Evolutionary conservation across 768 basidiomycete genomes (phyloP).

Genomic region (Mycena olivaceomarginata): DNA sequence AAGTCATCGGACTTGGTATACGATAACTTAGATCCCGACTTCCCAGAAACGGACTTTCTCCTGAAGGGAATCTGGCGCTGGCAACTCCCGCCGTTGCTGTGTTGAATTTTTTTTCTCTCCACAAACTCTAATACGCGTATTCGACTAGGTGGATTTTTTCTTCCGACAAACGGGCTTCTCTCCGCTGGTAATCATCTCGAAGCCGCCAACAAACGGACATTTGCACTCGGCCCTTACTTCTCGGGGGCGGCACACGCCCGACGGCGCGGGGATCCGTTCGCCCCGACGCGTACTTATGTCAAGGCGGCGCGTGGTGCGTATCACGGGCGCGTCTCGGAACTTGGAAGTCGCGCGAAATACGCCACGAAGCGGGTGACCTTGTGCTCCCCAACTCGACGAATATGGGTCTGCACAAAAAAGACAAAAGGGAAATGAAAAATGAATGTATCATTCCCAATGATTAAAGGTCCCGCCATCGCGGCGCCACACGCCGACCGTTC

Average conservation of each 20-base stretch:
- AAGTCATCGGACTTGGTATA: too few relatives aligned
- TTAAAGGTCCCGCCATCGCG: too few relatives aligned
- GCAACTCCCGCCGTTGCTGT: too few relatives aligned
- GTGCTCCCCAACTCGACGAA: background rate
- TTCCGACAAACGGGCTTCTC: background rate
- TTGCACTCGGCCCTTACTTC: background rate
- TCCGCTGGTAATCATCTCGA: constrained; percentile 3
- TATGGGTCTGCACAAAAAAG: background rate
- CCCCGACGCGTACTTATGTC: background rate
- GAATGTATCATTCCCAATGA: too few relatives aligned
- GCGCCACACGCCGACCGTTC: too few relatives aligned
- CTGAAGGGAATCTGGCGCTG: too few relatives aligned
- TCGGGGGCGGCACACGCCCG: background rate
- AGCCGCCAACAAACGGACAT: background rate
- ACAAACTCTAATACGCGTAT: too few relatives aligned
- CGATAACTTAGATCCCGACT: too few relatives aligned
- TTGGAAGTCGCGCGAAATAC: background rate
- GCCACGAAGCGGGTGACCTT: background rate
- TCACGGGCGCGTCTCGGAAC: background rate
- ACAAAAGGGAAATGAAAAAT: background rate
- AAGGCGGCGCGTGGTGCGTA: background rate
- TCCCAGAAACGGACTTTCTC: too few relatives aligned
- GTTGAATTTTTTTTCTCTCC: too few relatives aligned
- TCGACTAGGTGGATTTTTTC: too few relatives aligned
- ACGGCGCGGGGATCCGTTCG: background rate